Evolutionary conservation across 192 early-diverging fungal genomes (phyloP), one percentile per base, ranked within the genome.

Genomic region (Entomortierella lignicola): DNA sequence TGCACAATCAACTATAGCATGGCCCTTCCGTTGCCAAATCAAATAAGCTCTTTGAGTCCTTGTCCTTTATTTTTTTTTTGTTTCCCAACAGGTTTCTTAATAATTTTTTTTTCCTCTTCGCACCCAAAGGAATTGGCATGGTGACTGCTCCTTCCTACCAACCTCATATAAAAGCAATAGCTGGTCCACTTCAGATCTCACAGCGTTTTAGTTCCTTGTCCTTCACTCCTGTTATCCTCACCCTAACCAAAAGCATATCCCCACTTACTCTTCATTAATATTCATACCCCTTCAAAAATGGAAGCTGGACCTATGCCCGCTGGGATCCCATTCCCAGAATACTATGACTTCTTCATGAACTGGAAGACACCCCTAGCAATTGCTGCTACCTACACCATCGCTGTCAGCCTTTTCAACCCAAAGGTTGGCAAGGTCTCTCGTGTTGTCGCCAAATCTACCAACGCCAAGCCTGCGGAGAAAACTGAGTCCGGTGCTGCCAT

Each of bases 271-370:
- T n/a, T n/a, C 30, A 50, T 20, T 15, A 31, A 27, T 27, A 50
- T 13, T 18, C 55, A 13, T 32, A 57, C 20, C 13, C 18, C 55
- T 20, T 57, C 20, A 12, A 69, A 30, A 59, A 79, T 79, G 75
- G 68, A 69, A 57, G 57, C 75, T 61, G 68, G 53, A 79, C 66
- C 75, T 15, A 79, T 79, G 75, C 75, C 75, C 4, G 75, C 75
- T 42, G 86, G 85, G 17, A 85, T 93, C 54, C 91, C 89, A 5
- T 89, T 90, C 57, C 88, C 90, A 23, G 80, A 90, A 63, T 90
- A 87, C 82, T 93, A 93, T 70, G 87, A 89, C 32, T 80, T 91
- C 44, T 81, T 92, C 52, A 89, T 92, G 90, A 77, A 90, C 64
- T 93, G 89, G 91, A 86, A 84, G 82, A 87, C 91, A 0, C 89